A percentile compares a stretch with the other conserved stretches of the same genome.
These are phyloP conservation scores for Beauveria pseudobassiana DNA, from an alignment of 2,329 filamentous ascomycete species.

Conservation along the genomic window DNA sequence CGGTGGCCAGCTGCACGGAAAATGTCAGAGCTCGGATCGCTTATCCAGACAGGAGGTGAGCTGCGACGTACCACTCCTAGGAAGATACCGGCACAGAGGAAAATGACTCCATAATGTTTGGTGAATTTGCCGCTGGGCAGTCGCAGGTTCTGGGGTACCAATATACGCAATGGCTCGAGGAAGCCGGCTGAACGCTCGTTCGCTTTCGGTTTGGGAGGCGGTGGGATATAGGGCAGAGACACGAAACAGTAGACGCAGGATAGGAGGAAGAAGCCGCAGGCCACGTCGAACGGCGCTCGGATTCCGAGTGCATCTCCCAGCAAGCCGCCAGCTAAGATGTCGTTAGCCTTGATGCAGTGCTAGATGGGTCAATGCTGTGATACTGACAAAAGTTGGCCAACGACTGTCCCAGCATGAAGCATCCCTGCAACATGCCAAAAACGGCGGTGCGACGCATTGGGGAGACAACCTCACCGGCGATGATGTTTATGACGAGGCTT, in stretches of 20 bases:
- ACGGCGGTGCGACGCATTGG: slow-evolving; percentile 54
- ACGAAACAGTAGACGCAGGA: slow-evolving; percentile 34
- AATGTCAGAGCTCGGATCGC: neutral
- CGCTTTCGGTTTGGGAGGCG: slow-evolving; percentile 22
- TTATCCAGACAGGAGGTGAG: neutral
- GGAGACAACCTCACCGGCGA: slow-evolving; percentile 57
- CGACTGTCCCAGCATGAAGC: slow-evolving; percentile 59
- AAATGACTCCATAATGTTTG: slow-evolving; percentile 54
- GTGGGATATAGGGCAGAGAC: slow-evolving; percentile 43
- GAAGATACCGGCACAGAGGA: slow-evolving; percentile 60
- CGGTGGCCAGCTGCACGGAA: slow-evolving; percentile 48
- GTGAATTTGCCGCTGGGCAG: slow-evolving; percentile 40
- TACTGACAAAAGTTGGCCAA: slow-evolving; percentile 50
- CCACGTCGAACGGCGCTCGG: slow-evolving; percentile 55
- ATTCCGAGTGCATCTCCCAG: slow-evolving; percentile 58
- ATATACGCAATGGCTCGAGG: slow-evolving; percentile 55
- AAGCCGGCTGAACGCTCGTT: slow-evolving; percentile 33
- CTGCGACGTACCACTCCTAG: slow-evolving; percentile 48
- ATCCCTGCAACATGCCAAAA: slow-evolving; percentile 58
- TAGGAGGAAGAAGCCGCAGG: slow-evolving; percentile 48
- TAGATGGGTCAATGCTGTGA: neutral
- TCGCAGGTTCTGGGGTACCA: slow-evolving; percentile 49
- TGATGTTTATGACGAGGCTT: slow-evolving; percentile 56
- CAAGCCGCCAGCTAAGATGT: slow-evolving; percentile 47
- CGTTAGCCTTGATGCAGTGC: neutral